Conservation (phyloP, 2,329 filamentous ascomycete species). For the Penicillium sp. region DNA sequence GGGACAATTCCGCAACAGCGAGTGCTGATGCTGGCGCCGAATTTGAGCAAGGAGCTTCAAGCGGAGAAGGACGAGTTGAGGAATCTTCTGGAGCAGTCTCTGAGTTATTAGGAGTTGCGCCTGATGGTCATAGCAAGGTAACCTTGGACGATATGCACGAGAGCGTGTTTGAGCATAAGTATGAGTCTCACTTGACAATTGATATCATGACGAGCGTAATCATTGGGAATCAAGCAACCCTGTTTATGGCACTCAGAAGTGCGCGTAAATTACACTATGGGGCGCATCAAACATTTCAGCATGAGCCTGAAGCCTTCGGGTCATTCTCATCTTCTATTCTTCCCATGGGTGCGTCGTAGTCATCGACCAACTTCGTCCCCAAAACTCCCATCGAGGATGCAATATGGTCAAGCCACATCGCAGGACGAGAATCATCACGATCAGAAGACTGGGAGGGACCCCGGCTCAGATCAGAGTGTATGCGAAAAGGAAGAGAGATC, state of each 20-base stretch:
- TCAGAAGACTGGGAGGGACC: constrained; percentile 22
- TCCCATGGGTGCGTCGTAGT: neutral
- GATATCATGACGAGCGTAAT: no score
- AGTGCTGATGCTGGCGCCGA: constrained; percentile 87
- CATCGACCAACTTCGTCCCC: constrained; percentile 21
- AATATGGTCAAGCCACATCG: constrained; percentile 30
- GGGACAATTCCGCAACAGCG: constrained; percentile 88
- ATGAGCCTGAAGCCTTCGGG: neutral
- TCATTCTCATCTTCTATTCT: constrained; percentile 3
- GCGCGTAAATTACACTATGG: no score
- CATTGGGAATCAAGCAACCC: no score
- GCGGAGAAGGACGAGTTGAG: constrained; percentile 67
- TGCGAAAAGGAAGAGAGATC: constrained; percentile 20
- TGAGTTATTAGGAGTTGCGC: constrained; percentile 49
- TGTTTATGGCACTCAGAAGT: no score
- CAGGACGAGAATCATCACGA: constrained; percentile 19
- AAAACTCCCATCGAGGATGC: constrained; percentile 32
- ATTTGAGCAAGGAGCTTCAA: constrained; percentile 62
- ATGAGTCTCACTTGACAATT: no score
- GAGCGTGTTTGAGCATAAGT: no score
- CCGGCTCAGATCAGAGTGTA: constrained; percentile 24
- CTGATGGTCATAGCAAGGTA: no score
- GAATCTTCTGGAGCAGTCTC: constrained; percentile 59
- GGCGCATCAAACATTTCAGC: constrained; percentile 4
- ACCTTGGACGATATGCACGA: no score